Evolutionary conservation across 2,329 filamentous ascomycete genomes (phyloP).

Genomic region (Talaromyces atroroseus): DNA sequence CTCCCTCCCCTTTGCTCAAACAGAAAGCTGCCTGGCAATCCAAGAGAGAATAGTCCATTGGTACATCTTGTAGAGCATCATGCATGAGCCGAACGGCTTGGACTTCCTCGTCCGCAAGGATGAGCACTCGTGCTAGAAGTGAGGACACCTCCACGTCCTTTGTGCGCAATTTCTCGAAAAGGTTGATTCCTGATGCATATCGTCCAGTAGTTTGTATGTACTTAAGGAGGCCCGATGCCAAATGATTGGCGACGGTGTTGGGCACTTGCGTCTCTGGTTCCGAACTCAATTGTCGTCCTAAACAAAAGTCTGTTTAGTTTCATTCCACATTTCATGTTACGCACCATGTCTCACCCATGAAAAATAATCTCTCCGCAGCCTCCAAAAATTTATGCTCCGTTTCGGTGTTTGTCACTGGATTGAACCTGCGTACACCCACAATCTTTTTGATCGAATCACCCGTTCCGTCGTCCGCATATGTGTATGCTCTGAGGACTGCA

Average conservation of each 20-base stretch:
- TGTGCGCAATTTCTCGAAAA: constrained; percentile 90
- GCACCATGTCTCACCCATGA: constrained; percentile 59
- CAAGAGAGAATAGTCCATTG: constrained; percentile 96
- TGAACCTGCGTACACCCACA: constrained; percentile 93
- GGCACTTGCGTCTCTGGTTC: constrained; percentile 97
- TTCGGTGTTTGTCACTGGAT: constrained; percentile 96
- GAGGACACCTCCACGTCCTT: constrained; percentile 93
- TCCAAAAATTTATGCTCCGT: constrained; percentile 94
- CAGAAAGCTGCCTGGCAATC: constrained; percentile 92
- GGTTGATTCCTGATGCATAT: constrained; percentile 90
- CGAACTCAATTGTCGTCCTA: constrained; percentile 91
- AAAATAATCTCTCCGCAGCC: constrained; percentile 90
- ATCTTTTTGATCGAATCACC: constrained; percentile 95
- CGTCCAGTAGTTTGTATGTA: constrained; percentile 95
- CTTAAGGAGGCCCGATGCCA: constrained; percentile 86
- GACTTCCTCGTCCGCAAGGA: constrained; percentile 97
- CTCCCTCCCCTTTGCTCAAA: constrained; percentile 77
- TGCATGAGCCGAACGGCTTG: constrained; percentile 83
- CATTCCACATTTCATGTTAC: not conserved
- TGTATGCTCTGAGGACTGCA: constrained; percentile 88
- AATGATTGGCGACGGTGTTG: constrained; percentile 91
- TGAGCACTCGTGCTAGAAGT: constrained; percentile 79
- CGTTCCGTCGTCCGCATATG: constrained; percentile 91
- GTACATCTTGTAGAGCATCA: constrained; percentile 80
- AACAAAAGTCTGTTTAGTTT: not conserved